A percentile compares a stretch with the other conserved stretches of the same genome.
Conservation (phyloP, 306 rosid species). For the Astragalus glycyphyllos region DNA sequence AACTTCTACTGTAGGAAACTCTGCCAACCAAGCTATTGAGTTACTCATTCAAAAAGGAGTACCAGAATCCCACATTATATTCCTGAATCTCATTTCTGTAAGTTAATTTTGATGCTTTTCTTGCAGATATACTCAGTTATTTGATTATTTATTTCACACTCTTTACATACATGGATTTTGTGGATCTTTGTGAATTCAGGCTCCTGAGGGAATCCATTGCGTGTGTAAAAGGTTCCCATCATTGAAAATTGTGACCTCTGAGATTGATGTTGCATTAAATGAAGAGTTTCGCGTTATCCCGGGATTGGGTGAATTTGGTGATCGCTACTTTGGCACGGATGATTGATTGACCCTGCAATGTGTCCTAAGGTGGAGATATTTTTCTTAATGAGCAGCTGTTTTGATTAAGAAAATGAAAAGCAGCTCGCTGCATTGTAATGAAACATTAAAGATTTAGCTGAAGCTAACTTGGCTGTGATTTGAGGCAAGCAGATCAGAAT, state of each 20-base stretch:
- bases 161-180: no score
- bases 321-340: slow-evolving; percentile 94
- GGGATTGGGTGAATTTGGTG: slow-evolving; percentile 94
- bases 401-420: slow-evolving; percentile 35
- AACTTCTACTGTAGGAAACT: slow-evolving; percentile 68
- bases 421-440: slow-evolving; percentile 20
- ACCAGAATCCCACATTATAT: slow-evolving; percentile 92
- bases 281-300: slow-evolving; percentile 91
- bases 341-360: slow-evolving; percentile 46
- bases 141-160: slow-evolving; percentile 26
- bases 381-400: slow-evolving; percentile 9
- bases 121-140: slow-evolving; percentile 10
- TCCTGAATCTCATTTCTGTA: slow-evolving; percentile 91
- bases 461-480: slow-evolving; percentile 29
- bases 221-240: slow-evolving; percentile 83
- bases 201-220: slow-evolving; percentile 98
- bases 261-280: slow-evolving; percentile 82
- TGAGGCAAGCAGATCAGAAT: slow-evolving; percentile 26
- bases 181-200: slow-evolving; percentile 62
- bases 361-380: slow-evolving; percentile 8
- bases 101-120: slow-evolving; percentile 48
- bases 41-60: slow-evolving; percentile 92
- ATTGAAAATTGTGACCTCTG: slow-evolving; percentile 92
- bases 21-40: slow-evolving; percentile 97
- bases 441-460: slow-evolving; percentile 36